Evolutionary conservation across 2,329 filamentous ascomycete species (phyloP), one percentile per base, ranked within the genome.

Genomic region (Aschersonia sp.): DNA sequence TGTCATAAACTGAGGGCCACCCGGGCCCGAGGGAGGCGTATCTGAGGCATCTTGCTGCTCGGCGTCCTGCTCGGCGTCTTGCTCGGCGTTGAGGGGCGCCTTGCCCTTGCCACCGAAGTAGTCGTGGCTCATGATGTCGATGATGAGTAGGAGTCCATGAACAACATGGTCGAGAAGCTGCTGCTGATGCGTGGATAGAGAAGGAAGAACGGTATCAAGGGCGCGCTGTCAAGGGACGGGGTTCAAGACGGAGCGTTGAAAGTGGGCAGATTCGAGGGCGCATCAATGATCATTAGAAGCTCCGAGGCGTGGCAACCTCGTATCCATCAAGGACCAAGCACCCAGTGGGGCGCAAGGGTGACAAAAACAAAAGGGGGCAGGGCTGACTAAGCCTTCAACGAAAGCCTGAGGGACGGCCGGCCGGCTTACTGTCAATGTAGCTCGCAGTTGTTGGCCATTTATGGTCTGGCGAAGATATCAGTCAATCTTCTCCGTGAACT

Each of bases 1-100:
- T 4, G 87, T 94, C 82, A 94, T 86, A 66, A 89, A 96, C 50
- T 80, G 74, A 46, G 84, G 84, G 51, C 59, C 59, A 50, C 59
- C 55, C 48, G 60, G 52, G 35, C 59, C 55, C 40, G n/a, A 42
- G 20, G 40, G n/a, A 6, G 40, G 20, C 9, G n/a, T 6, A 6
- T n/a, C 20, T 61, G 49, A 50, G 58, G 49, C 49, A 58, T 54
- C 53, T 56, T 48, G 4, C 54, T 53, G 50, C 41, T 58, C 52
- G 47, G 59, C 53, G 48, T 59, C 54, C 50, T 54, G 48, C 54
- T 62, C 57, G 47, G 59, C 53, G 48, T 59, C 54, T 50, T 54
- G 48, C 54, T 62, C 57, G 51, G 59, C 58, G 48, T 56, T 58
- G 46, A 61, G 59, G 49, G 64, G 65, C 57, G 62, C 58, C 63